Percentiles rank a stretch among this genome's conserved stretches.
These are phyloP conservation scores for Viola odorata DNA, from an alignment of 345 rosid genomes.

Conservation along the genomic window DNA sequence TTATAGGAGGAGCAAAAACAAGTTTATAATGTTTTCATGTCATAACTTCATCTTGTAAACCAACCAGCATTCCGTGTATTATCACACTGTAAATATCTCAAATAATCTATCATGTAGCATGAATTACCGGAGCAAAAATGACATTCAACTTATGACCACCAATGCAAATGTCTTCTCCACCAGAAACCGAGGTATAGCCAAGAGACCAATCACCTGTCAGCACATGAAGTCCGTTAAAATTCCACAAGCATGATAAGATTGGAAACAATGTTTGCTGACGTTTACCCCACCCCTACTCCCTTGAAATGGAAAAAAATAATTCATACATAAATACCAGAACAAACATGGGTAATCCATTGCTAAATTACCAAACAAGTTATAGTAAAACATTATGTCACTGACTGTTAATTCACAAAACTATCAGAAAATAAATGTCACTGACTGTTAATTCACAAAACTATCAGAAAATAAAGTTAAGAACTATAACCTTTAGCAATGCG, in stretches of 20 bases:
- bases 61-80: too few relatives aligned
- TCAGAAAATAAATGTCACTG: not conserved
- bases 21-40: too few relatives aligned
- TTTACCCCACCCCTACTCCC: too few relatives aligned
- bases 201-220: conserved; percentile 71
- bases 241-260: conserved; percentile 8
- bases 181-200: conserved; percentile 53
- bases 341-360: not conserved
- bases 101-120: not conserved
- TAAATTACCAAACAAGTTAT: not conserved
- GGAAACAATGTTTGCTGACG: not conserved
- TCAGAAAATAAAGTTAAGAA: not conserved
- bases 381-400: too few relatives aligned
- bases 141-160: conserved; percentile 62
- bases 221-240: conserved; percentile 17
- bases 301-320: not conserved
- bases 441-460: not conserved
- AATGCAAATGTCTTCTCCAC: conserved; percentile 71
- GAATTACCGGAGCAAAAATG: conserved; percentile 69
- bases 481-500: conserved; percentile 56
- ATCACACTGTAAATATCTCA: not conserved
- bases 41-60: too few relatives aligned
- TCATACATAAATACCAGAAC: not conserved
- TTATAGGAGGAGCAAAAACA: too few relatives aligned
- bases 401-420: too few relatives aligned